These are phyloP conservation scores for Pseudophaeomoniella oleicola DNA, from an alignment of 2,329 filamentous ascomycete genomes.

Conservation along the genomic window DNA sequence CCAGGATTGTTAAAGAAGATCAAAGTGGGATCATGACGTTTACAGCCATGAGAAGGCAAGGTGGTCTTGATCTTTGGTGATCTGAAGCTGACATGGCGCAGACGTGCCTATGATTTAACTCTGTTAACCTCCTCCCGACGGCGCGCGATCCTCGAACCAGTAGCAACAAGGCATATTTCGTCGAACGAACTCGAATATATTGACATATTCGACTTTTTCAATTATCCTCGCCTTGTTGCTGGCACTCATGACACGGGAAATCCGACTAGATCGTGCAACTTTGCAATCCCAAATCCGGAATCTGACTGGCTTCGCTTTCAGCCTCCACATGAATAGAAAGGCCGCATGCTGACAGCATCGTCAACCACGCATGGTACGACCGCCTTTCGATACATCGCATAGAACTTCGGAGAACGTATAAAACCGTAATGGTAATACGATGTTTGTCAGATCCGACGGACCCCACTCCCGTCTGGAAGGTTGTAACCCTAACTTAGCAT, in stretches of 20 bases:
- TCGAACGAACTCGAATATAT: slow-evolving; percentile 79
- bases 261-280: slow-evolving; percentile 26
- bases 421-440: too few species aligned
- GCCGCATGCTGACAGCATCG: too few species aligned
- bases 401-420: too few species aligned
- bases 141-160: slow-evolving; percentile 7
- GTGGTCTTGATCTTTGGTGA: slow-evolving; percentile 39
- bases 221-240: slow-evolving; percentile 45
- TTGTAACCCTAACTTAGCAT: too few species aligned
- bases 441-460: too few species aligned
- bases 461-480: too few species aligned
- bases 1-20: slow-evolving; percentile 75
- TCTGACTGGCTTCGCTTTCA: slow-evolving; percentile 28
- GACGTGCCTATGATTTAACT: slow-evolving; percentile 5
- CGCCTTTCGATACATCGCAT: too few species aligned
- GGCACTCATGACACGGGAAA: neutral
- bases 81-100: too few species aligned
- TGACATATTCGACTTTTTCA: slow-evolving; percentile 91
- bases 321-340: slow-evolving; percentile 3
- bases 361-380: too few species aligned
- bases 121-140: neutral
- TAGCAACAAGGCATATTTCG: slow-evolving; percentile 49
- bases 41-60: slow-evolving; percentile 12
- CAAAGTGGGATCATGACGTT: slow-evolving; percentile 53
- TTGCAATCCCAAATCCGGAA: slow-evolving; percentile 29